Conservation (phyloP, 139 green algal species). For the Coccomyxa sp. region DNA sequence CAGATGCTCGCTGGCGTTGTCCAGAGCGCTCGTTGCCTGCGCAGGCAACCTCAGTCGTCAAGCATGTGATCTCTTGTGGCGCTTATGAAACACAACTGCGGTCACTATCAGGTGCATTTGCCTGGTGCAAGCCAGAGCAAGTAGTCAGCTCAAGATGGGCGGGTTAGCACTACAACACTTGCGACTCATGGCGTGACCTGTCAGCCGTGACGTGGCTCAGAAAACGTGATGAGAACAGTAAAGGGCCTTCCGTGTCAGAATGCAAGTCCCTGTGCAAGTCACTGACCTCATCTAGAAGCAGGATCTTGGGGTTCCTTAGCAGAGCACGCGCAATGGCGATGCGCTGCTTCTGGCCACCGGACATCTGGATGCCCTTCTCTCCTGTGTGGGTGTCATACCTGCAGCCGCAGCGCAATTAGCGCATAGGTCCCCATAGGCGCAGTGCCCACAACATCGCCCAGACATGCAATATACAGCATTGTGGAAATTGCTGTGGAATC, state of each 20-base stretch:
- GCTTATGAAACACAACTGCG: too few species aligned
- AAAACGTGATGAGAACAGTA: too few species aligned
- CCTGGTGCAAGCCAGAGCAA: not conserved
- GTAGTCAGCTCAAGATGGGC: too few species aligned
- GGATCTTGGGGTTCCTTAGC: conserved; percentile 55
- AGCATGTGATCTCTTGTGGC: too few species aligned
- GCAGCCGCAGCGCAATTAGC: not conserved
- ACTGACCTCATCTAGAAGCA: conserved; percentile 81
- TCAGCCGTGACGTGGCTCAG: too few species aligned
- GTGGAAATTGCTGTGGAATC: too few species aligned
- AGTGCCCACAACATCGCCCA: not conserved
- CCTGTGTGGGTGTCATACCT: conserved; percentile 5
- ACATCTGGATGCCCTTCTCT: conserved; percentile 63
- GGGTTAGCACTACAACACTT: too few species aligned
- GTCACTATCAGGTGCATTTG: too few species aligned
- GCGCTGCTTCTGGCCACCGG: conserved; percentile 84
- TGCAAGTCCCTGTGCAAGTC: too few species aligned
- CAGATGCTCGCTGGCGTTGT: conserved; percentile 53
- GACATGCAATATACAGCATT: not conserved
- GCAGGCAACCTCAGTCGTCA: not conserved
- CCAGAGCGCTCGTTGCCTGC: conserved; percentile 60
- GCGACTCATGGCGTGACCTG: too few species aligned
- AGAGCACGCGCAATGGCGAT: conserved; percentile 92
- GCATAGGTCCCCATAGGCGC: not conserved
- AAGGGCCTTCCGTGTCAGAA: too few species aligned